Evolutionary conservation across 2,329 filamentous ascomycete species (phyloP), one percentile per base, ranked within the genome.

Genomic region (Plenodomus lindquistii): DNA sequence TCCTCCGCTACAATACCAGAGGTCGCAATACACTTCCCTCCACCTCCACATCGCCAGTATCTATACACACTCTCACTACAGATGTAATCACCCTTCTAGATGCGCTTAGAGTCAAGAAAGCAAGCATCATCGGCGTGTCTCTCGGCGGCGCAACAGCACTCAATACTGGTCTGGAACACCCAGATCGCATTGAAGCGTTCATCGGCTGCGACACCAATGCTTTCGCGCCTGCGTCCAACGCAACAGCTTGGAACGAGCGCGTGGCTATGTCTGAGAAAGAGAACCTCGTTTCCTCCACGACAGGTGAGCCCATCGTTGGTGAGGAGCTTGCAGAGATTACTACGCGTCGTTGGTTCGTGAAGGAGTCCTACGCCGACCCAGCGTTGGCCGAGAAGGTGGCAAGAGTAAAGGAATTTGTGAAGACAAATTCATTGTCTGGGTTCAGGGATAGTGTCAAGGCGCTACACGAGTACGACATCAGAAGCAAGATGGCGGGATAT

Each of bases 181-280:
- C 88, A 0, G 54, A 74, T 1, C 79, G 83, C 37, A 73, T 91
- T 13, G 67, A 62, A 1, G 78, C 77, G 6, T 88, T 91, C 67
- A 77, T 93, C 18, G 81, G 86, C 3, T 92, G 89, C 70, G 89
- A 94, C 71, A 95, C 90, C 65, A 93, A 91, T 70, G 81, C 83
- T 7, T 79, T 83, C 4, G 85, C 86, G 0, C 89, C 87, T 50
- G 76, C 85, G 0, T 85, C 85, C 29, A 96, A 95, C 75, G 86
- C 85, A 3, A 81, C 84, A 40, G 88, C 89, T 0, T 96, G 91
- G 91, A 84, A 83, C 46, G 88, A 92, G 37, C 86, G 91, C 21
- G 86, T 90, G 46, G 81, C 75, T 0, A 70, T 92, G 2, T 85
- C 87, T 0, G 85, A 89, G 61, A 74, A 75, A n/a, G 77, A 83